Conservation (phyloP, 192 early-diverging fungal species). For the Rhizoclosmatium sp. region DNA sequence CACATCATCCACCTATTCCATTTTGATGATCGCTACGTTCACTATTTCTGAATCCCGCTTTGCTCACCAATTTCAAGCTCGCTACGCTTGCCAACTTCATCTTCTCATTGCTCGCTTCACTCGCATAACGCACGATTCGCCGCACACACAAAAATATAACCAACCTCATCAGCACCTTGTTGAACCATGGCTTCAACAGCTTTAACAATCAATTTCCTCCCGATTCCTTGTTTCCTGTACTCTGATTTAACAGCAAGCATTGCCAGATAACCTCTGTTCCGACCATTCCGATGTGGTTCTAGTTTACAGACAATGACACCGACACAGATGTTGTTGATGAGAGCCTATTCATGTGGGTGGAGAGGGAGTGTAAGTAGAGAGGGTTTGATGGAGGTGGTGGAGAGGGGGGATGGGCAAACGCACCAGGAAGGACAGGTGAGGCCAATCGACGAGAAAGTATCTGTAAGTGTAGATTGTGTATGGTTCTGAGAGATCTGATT, state of each 20-base stretch:
- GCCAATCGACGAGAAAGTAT: slow-evolving; percentile 94
- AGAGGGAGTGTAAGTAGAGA: background rate
- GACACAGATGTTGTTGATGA: slow-evolving; percentile 64
- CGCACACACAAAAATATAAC: background rate
- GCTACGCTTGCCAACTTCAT: too few relatives aligned
- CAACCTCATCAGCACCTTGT: slow-evolving; percentile 29
- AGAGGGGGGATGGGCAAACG: background rate
- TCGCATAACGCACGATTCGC: too few relatives aligned
- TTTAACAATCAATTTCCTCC: slow-evolving; percentile 72
- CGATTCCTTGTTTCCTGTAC: slow-evolving; percentile 83
- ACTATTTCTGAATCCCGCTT: too few relatives aligned
- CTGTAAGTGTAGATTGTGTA: slow-evolving; percentile 98
- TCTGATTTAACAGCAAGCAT: slow-evolving; percentile 93
- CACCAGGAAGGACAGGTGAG: slow-evolving; percentile 85
- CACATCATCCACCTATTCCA: too few relatives aligned
- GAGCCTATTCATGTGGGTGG: slow-evolving; percentile 51
- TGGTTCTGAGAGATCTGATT: slow-evolving; percentile 95
- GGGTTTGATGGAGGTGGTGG: background rate
- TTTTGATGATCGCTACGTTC: too few relatives aligned
- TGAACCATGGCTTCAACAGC: slow-evolving; percentile 81
- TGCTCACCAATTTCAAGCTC: too few relatives aligned
- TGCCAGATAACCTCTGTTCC: slow-evolving; percentile 91
- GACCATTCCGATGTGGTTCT: slow-evolving; percentile 70
- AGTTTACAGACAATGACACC: slow-evolving; percentile 92
- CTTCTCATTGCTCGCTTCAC: too few relatives aligned